Percentiles rank a stretch among this genome's conserved stretches.
phyloP scores from a whole-genome alignment of 73 alveolate species.

The Paramecium octaurelia region DNA sequence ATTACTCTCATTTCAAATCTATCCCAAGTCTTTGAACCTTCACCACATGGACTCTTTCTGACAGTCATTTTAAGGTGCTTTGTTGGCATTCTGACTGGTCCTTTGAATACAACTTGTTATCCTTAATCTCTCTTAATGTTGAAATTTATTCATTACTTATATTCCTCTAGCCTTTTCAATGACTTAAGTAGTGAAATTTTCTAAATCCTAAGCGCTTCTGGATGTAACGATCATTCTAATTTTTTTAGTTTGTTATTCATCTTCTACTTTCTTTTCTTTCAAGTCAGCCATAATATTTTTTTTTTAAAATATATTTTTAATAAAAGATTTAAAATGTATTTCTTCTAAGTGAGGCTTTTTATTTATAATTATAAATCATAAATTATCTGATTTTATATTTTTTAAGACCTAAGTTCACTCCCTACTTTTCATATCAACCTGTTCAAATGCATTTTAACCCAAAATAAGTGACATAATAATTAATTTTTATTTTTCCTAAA shows the following conservation, averaged over 20 bases:
- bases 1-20: constrained; percentile 88
- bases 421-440: not conserved
- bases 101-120: constrained; percentile 60
- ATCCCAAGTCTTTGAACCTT: constrained; percentile 96
- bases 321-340: not conserved
- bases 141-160: not conserved
- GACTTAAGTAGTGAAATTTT: constrained; percentile 58
- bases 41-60: constrained; percentile 96
- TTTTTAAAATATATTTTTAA: constrained; percentile 11
- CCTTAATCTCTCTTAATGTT: not conserved
- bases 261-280: constrained; percentile 63
- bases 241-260: constrained; percentile 32
- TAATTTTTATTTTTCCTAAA: not conserved
- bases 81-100: constrained; percentile 95
- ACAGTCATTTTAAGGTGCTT: constrained; percentile 83
- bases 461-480: not conserved
- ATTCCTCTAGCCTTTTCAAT: constrained; percentile 54
- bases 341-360: not conserved
- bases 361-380: not conserved
- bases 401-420: not conserved
- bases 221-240: constrained; percentile 52
- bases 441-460: not conserved
- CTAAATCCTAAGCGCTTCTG: constrained; percentile 37
- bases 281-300: constrained; percentile 57
- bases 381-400: not conserved